phyloP scores from a whole-genome alignment of 2,329 filamentous ascomycete species.

The Ascomycota sp. region DNA sequence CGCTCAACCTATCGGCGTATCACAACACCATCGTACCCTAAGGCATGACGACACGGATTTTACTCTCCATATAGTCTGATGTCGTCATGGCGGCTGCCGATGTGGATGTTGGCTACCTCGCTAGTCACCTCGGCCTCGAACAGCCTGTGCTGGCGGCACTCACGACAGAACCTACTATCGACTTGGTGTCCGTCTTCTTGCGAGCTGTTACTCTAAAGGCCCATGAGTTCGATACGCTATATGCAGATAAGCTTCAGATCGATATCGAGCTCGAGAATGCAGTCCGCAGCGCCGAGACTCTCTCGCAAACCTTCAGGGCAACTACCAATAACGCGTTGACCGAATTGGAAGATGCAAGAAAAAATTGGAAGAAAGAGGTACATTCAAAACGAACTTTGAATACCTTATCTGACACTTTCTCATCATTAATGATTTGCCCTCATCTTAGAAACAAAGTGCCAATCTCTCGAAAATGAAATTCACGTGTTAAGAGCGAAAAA shows the following conservation, averaged over 20 bases:
- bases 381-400: constrained; percentile 3
- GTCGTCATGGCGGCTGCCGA: constrained; percentile 19
- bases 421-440: background rate
- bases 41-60: constrained; percentile 3
- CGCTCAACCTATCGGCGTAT: no score
- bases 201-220: constrained; percentile 58
- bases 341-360: constrained; percentile 63
- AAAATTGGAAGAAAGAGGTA: constrained; percentile 70
- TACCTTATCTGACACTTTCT: no score
- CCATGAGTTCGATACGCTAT: constrained; percentile 61
- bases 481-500: constrained; percentile 57
- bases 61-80: constrained; percentile 2
- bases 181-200: constrained; percentile 59
- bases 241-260: constrained; percentile 69
- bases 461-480: constrained; percentile 62
- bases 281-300: constrained; percentile 63
- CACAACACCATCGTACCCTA: background rate
- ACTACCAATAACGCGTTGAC: constrained; percentile 67
- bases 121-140: constrained; percentile 49
- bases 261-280: constrained; percentile 90
- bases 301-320: constrained; percentile 61
- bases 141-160: constrained; percentile 40
- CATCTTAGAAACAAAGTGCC: constrained; percentile 48
- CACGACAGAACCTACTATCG: constrained; percentile 49
- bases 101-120: constrained; percentile 53